Conservation (phyloP, 306 rosid species). For the Herpetospermum pedunculosum region DNA sequence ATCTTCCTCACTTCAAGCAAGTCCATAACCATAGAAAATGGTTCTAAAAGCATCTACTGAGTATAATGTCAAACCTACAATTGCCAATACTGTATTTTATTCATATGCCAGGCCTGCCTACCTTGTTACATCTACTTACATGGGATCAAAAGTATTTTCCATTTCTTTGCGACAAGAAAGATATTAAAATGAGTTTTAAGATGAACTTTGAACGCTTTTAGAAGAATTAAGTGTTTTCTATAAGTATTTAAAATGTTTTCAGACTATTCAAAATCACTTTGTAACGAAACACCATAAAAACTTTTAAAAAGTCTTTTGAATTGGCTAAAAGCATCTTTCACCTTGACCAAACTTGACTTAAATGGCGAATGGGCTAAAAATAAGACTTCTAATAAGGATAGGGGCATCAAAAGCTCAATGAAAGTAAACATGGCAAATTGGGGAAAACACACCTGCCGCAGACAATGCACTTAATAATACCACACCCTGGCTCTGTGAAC, state of each 20-base stretch:
- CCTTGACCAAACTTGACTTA: neutral
- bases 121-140: neutral
- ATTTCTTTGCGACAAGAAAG: neutral
- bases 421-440: neutral
- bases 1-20: neutral
- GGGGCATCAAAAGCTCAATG: neutral
- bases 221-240: no score
- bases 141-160: neutral
- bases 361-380: neutral
- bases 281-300: no score
- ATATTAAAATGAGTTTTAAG: neutral
- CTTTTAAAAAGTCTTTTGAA: neutral
- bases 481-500: constrained; percentile 11
- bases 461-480: constrained; percentile 20
- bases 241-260: no score
- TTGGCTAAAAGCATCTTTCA: neutral
- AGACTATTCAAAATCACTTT: no score
- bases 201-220: no score
- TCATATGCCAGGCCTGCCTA: neutral
- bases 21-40: neutral
- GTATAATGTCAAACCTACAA: neutral
- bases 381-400: neutral
- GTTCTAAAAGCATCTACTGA: neutral
- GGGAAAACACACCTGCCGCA: constrained; percentile 36
- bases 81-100: neutral